A percentile compares a stretch with the other conserved stretches of the same genome.
Conservation (phyloP, 805 yeast species). For the Lipomyces yamanashiensis region DNA sequence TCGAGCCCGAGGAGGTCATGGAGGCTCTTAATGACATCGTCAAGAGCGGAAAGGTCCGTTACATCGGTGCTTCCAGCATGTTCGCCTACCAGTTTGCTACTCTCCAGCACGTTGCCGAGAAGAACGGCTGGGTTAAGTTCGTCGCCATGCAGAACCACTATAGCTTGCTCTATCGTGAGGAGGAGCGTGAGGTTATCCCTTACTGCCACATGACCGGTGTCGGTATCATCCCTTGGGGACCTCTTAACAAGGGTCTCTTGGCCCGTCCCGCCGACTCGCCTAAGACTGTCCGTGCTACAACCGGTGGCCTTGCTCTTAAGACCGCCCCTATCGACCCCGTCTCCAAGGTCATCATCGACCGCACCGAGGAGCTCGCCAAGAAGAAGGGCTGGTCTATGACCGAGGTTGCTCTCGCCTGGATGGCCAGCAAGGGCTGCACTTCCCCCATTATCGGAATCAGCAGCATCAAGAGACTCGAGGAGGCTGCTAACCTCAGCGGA, state of each 20-base stretch:
- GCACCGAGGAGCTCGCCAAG: slow-evolving; percentile 57
- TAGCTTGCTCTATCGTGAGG: slow-evolving; percentile 62
- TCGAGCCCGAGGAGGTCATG: slow-evolving; percentile 57
- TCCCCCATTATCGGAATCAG: slow-evolving; percentile 61
- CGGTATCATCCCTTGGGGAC: slow-evolving; percentile 66
- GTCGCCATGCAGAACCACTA: slow-evolving; percentile 63
- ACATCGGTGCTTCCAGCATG: slow-evolving; percentile 70
- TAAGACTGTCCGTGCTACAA: slow-evolving; percentile 19
- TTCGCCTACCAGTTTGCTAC: slow-evolving; percentile 56
- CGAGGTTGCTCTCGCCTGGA: slow-evolving; percentile 58
- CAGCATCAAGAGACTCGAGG: slow-evolving; percentile 56
- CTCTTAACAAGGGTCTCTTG: slow-evolving; percentile 59
- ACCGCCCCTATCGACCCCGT: slow-evolving; percentile 12
- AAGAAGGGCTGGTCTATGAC: slow-evolving; percentile 58
- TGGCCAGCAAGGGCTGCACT: slow-evolving; percentile 52
- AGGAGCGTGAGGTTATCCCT: slow-evolving; percentile 64
- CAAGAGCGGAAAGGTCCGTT: slow-evolving; percentile 54
- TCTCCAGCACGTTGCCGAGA: slow-evolving; percentile 61
- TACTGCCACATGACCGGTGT: slow-evolving; percentile 58
- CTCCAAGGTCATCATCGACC: slow-evolving; percentile 46
- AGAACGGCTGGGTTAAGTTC: slow-evolving; percentile 61
- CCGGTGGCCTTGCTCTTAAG: slow-evolving; percentile 16
- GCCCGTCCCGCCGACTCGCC: slow-evolving; percentile 51
- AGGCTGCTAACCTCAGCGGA: slow-evolving; percentile 52
- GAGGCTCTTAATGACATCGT: slow-evolving; percentile 58